phyloP scores from a whole-genome alignment of 768 basidiomycete genomes.

The Sutorius australiensis region DNA sequence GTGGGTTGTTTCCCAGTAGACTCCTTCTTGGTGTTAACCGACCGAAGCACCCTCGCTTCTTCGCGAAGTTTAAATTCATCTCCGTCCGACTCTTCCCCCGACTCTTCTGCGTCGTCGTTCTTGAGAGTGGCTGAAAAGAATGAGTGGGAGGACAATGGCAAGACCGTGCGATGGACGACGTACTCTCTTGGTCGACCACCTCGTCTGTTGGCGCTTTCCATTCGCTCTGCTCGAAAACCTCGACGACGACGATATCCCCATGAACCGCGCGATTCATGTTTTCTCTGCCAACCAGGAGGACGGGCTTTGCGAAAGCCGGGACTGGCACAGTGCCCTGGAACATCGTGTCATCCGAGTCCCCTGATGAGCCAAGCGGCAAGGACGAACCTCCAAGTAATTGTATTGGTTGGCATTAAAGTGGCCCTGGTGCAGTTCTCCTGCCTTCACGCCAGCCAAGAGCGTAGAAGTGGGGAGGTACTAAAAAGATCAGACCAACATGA shows the following conservation, averaged over 20 bases:
- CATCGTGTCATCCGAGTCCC: not conserved
- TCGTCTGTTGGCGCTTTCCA: slow-evolving; percentile 94
- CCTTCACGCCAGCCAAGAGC: slow-evolving; percentile 78
- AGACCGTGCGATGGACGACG: slow-evolving; percentile 18
- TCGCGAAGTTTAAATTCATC: slow-evolving; percentile 34
- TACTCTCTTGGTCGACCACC: slow-evolving; percentile 91
- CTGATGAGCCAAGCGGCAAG: not conserved
- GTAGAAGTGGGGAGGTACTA: slow-evolving; percentile 78
- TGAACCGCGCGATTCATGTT: slow-evolving; percentile 95
- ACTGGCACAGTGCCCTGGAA: slow-evolving; percentile 76
- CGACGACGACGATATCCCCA: slow-evolving; percentile 89
- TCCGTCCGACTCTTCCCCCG: slow-evolving; percentile 54
- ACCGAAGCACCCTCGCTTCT: slow-evolving; percentile 41
- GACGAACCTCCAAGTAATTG: slow-evolving; percentile 85
- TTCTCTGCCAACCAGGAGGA: slow-evolving; percentile 83
- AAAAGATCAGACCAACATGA: not conserved
- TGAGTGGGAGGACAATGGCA: not conserved
- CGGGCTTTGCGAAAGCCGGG: slow-evolving; percentile 66
- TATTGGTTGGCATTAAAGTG: slow-evolving; percentile 94
- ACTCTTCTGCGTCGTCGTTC: slow-evolving; percentile 83
- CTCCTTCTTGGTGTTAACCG: slow-evolving; percentile 21
- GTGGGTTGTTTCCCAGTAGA: slow-evolving; percentile 79
- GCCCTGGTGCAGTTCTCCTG: slow-evolving; percentile 82
- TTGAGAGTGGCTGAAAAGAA: slow-evolving; percentile 61
- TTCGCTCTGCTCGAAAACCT: slow-evolving; percentile 79